These are phyloP conservation scores for Epichloe gansuensis DNA, from an alignment of 2,329 filamentous ascomycete genomes.

Conservation along the genomic window DNA sequence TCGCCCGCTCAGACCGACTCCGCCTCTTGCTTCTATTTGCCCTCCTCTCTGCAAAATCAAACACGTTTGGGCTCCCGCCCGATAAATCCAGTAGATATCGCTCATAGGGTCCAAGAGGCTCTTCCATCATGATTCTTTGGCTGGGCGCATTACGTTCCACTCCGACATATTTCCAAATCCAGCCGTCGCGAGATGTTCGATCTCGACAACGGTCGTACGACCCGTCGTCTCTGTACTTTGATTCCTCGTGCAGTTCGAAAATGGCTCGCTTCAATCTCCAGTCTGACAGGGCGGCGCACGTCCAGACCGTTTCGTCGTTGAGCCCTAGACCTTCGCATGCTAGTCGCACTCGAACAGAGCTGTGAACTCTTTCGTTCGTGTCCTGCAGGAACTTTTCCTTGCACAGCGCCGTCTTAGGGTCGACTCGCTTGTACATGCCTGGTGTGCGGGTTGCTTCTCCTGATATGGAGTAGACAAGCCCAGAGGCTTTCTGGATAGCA, in stretches of 20 bases:
- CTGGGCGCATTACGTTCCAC: conserved; percentile 26
- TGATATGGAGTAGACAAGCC: conserved; percentile 30
- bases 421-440: conserved; percentile 33
- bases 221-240: conserved; percentile 8
- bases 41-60: conserved; percentile 25
- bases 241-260: not conserved
- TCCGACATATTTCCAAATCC: conserved; percentile 43
- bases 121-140: conserved; percentile 35
- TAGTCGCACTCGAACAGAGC: conserved; percentile 39
- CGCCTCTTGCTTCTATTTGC: conserved; percentile 8
- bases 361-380: conserved; percentile 43
- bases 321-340: conserved; percentile 36
- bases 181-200: conserved; percentile 19
- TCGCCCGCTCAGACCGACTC: not conserved
- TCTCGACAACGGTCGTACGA: conserved; percentile 13
- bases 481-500: conserved; percentile 26
- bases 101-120: conserved; percentile 41
- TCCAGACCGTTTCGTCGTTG: conserved; percentile 35
- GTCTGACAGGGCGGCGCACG: conserved; percentile 29
- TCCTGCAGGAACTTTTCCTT: conserved; percentile 30
- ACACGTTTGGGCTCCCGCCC: conserved; percentile 30
- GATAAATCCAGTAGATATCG: conserved; percentile 32
- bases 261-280: conserved; percentile 30
- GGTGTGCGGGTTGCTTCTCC: conserved; percentile 32
- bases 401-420: conserved; percentile 25